A percentile compares a stretch with the other conserved stretches of the same genome.
Evolutionary conservation across 169 alveolate genomes (phyloP).

Genomic region (Plasmodium relictum): DNA sequence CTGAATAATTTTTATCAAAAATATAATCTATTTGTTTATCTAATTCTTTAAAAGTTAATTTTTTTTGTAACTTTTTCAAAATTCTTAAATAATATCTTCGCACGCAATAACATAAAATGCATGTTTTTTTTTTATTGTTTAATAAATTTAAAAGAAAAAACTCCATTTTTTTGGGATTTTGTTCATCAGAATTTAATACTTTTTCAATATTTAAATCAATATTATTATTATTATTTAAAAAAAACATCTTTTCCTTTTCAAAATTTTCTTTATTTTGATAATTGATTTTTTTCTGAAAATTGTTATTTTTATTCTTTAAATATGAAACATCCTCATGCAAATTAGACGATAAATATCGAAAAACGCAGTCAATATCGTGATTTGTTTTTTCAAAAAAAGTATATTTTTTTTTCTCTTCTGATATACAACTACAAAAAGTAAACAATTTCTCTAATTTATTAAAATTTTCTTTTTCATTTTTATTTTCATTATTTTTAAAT

Average conservation of each 20-base stretch:
- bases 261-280: conserved; percentile 15
- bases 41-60: conserved; percentile 16
- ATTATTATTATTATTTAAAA: not conserved
- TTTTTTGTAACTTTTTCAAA: conserved; percentile 47
- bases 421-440: conserved; percentile 37
- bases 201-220: conserved; percentile 1
- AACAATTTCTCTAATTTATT: conserved; percentile 19
- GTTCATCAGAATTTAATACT: conserved; percentile 4
- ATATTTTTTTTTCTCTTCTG: conserved; percentile 4
- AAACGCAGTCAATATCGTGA: conserved; percentile 52
- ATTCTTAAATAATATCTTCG: conserved; percentile 45
- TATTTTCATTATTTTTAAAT: not conserved
- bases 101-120: conserved; percentile 68
- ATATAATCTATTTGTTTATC: conserved; percentile 49
- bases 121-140: conserved; percentile 41
- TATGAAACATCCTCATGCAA: conserved; percentile 43
- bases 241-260: not conserved
- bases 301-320: conserved; percentile 42
- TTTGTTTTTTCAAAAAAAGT: conserved; percentile 44
- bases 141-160: conserved; percentile 41
- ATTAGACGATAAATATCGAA: conserved; percentile 41
- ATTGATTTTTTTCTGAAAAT: conserved; percentile 20
- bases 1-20: conserved; percentile 62
- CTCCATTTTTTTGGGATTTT: conserved; percentile 40
- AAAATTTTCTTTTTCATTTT: not conserved